Evolutionary conservation across 257 asterid species (phyloP), one percentile per base, ranked within the genome.

Genomic region (Penstemon barbatus): DNA sequence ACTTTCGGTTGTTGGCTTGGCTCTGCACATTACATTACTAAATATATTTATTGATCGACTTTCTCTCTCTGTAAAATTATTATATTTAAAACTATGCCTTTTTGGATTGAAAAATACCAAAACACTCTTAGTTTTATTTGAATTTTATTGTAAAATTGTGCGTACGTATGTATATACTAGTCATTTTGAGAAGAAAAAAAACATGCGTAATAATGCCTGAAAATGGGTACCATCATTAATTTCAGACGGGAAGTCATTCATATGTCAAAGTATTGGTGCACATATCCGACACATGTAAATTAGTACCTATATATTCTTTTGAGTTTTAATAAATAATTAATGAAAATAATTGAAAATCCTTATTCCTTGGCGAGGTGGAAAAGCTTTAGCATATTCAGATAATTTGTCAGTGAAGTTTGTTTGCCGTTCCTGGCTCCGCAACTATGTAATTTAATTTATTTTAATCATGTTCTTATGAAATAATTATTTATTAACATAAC

Each of bases 291-390:
- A 25, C 33, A 25, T 1, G 2, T 43, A 33, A 51, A 0, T 5
- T 7, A 15, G 25, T 2, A 7, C 38, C 33, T n/a, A n/a, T n/a
- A n/a, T 19, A 39, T 19, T 56, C 56, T 48, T 50, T n/a, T 59
- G 10, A 11, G 13, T 48, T 37, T 52, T 58, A 7, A 4, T 6
- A 59, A 36, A 5, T 50, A 60, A 18, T 49, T 12, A 19, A 46
- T 39, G 33, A 12, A 40, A 58, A 48, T 65, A 58, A 73, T 57
- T 65, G 49, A 19, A 46, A 15, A 39, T 45, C 71, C 39, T n/a
- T n/a, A n/a, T 65, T 65, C 50, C 7, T 61, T 19, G n/a, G 6
- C 15, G 15, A 50, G 10, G 15, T 42, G 12, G 33, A 44, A 42
- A 33, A 58, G 48, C 56, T n/a, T 55, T 46, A 5, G 5, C 7